Conservation (phyloP, 2,329 filamentous ascomycete species). For the Metarhizium anisopliae region DNA sequence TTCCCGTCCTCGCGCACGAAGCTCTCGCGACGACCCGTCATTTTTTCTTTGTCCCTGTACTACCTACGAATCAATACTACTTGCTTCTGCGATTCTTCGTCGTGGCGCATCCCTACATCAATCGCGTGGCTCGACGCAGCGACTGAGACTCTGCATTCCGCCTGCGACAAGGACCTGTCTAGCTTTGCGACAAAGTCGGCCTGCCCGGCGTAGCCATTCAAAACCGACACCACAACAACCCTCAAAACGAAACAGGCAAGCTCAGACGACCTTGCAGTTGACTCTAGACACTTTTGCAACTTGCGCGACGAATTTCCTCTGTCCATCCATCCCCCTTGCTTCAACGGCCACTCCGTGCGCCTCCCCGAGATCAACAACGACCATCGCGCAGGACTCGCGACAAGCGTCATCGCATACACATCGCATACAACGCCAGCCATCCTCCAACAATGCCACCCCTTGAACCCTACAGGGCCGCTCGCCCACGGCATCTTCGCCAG, state of each 20-base stretch:
- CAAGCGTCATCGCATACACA: conserved; percentile 8
- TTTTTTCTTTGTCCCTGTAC: background rate
- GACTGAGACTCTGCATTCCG: conserved; percentile 5
- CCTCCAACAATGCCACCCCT: conserved; percentile 33
- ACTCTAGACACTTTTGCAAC: background rate
- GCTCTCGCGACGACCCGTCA: background rate
- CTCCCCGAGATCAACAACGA: conserved; percentile 1
- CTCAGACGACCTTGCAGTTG: conserved; percentile 1
- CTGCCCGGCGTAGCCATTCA: background rate
- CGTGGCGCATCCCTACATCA: conserved; percentile 1
- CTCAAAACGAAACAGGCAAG: background rate
- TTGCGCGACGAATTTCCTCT: background rate
- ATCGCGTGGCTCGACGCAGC: conserved; percentile 5
- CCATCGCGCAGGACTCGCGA: background rate
- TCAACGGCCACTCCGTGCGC: conserved; percentile 9
- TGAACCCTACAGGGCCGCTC: conserved; percentile 34
- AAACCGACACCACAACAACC: background rate
- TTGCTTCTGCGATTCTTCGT: conserved; percentile 1
- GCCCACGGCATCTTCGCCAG: conserved; percentile 34
- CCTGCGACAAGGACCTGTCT: conserved; percentile 3
- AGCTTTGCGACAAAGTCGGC: background rate
- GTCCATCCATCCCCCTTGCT: background rate
- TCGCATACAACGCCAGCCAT: conserved; percentile 15
- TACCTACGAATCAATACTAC: background rate
- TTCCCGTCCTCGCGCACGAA: background rate